Conservation (phyloP, 345 rosid genomes). For the Hypericum perforatum region DNA sequence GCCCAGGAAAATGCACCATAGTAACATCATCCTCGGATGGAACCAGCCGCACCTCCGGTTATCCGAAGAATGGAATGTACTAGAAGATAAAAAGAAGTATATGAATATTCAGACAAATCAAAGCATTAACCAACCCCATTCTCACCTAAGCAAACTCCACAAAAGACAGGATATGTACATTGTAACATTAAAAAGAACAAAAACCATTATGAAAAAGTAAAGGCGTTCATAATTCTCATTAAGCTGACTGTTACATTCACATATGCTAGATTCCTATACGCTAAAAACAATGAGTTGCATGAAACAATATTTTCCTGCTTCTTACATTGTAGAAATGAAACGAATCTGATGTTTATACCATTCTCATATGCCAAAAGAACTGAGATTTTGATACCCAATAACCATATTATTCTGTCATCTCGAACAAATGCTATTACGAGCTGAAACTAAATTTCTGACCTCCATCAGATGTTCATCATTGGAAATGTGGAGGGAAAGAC, state of each 20-base stretch:
- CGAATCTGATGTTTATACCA: constrained; percentile 18
- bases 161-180: too few relatives aligned
- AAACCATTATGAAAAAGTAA: too few relatives aligned
- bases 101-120: constrained; percentile 6
- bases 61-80: constrained; percentile 8
- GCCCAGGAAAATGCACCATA: constrained; percentile 40
- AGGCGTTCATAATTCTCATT: neutral
- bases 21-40: constrained; percentile 25
- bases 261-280: constrained; percentile 21
- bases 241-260: constrained; percentile 24
- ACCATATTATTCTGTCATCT: constrained; percentile 31
- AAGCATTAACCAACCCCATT: constrained; percentile 7
- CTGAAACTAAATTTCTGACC: constrained; percentile 52
- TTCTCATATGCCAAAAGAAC: constrained; percentile 27
- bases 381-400: constrained; percentile 9
- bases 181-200: too few relatives aligned
- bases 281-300: constrained; percentile 6
- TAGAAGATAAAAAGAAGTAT: constrained; percentile 5
- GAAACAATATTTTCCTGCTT: constrained; percentile 22
- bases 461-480: constrained; percentile 23
- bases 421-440: constrained; percentile 36
- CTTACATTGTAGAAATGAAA: constrained; percentile 24
- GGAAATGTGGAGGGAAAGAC: constrained; percentile 17
- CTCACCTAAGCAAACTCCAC: too few relatives aligned
- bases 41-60: constrained; percentile 13